Evolutionary conservation across 352 stramenopile genomes (phyloP).

Genomic region (Pythium brachiatum): DNA sequence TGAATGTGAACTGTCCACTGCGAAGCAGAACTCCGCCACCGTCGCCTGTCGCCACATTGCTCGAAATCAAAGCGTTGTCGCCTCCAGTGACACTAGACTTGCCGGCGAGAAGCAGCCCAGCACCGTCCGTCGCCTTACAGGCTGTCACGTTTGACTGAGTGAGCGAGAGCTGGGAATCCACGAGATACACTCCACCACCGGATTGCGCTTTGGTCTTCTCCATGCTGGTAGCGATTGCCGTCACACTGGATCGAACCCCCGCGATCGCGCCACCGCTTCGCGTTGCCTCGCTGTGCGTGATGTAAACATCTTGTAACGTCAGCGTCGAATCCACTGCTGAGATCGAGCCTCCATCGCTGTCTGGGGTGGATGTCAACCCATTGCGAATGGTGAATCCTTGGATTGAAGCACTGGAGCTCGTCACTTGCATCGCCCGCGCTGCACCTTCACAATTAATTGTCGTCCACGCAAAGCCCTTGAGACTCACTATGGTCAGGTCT

Average conservation of each 20-base stretch:
- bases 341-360: conserved; percentile 27
- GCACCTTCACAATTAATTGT: conserved; percentile 35
- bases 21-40: conserved; percentile 24
- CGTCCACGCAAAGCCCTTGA: conserved; percentile 56
- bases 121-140: conserved; percentile 9
- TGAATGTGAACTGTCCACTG: neutral
- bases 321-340: neutral
- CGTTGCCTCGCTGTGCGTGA: conserved; percentile 13
- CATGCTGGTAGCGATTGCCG: neutral
- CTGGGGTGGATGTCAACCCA: conserved; percentile 11
- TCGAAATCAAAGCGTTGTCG: neutral
- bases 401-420: conserved; percentile 23
- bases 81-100: neutral
- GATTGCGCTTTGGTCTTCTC: neutral
- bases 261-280: conserved; percentile 10
- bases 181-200: conserved; percentile 11
- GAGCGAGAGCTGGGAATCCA: conserved; percentile 9
- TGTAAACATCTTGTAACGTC: conserved; percentile 23
- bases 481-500: conserved; percentile 32
- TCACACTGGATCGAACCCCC: neutral
- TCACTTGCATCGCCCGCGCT: conserved; percentile 19
- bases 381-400: conserved; percentile 44
- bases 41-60: conserved; percentile 15
- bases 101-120: neutral
- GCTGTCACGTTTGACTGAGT: conserved; percentile 16